Evolutionary conservation across 495 filamentous ascomycete species (phyloP).

Genomic region (Parathielavia appendiculata): DNA sequence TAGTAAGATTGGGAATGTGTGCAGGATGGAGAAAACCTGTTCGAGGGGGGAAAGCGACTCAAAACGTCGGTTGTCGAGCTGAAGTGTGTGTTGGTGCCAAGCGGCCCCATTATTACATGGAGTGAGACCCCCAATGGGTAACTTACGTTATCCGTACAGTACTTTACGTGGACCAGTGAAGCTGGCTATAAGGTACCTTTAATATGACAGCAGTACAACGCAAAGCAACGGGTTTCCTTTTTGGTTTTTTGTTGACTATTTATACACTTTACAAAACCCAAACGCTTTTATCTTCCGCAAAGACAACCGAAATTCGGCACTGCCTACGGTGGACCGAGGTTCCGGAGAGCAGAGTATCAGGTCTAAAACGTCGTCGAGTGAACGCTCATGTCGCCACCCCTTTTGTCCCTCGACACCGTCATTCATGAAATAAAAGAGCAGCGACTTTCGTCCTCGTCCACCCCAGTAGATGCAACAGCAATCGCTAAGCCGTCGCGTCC

Average conservation of each 20-base stretch:
- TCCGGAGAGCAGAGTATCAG: slow-evolving; percentile 18
- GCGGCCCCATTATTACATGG: too few species aligned
- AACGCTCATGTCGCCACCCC: background rate
- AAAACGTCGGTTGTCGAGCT: background rate
- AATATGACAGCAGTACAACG: too few species aligned
- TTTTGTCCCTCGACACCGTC: slow-evolving; percentile 11
- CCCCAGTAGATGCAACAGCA: slow-evolving; percentile 15
- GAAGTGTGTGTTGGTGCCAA: background rate
- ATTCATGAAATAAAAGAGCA: slow-evolving; percentile 9
- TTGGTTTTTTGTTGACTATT: slow-evolving; percentile 24
- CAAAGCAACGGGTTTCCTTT: slow-evolving; percentile 20
- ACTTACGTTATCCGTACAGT: too few species aligned
- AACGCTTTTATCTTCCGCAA: slow-evolving; percentile 29
- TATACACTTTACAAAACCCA: slow-evolving; percentile 24
- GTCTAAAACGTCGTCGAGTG: slow-evolving; percentile 16
- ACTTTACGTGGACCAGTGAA: too few species aligned
- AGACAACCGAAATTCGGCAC: slow-evolving; percentile 8
- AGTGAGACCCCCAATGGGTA: too few species aligned
- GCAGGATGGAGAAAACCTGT: too few species aligned
- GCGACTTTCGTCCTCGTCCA: background rate
- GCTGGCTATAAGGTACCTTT: too few species aligned
- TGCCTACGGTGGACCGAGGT: slow-evolving; percentile 6
- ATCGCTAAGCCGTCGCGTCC: background rate
- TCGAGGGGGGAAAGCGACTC: background rate
- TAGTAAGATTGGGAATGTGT: too few species aligned